phyloP scores from a whole-genome alignment of 805 yeast species.

The Wickerhamiella domercqiae region DNA sequence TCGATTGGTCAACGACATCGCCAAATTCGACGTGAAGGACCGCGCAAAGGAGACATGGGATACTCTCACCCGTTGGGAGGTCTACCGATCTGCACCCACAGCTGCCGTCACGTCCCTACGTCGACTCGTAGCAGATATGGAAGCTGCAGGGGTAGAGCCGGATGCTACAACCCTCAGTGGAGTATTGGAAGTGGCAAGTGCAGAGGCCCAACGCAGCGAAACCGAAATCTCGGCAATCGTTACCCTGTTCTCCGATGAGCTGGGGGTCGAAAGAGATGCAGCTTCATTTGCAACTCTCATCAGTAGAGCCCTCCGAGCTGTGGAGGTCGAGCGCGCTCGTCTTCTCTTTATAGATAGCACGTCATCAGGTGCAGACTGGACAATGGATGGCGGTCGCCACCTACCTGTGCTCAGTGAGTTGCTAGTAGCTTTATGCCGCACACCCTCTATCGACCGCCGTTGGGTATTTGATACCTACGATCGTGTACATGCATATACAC shows the following conservation, averaged over 20 bases:
- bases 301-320: conserved; percentile 20
- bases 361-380: conserved; percentile 32
- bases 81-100: conserved; percentile 12
- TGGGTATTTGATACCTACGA: conserved; percentile 26
- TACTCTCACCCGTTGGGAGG: conserved; percentile 23
- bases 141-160: conserved; percentile 11
- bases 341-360: conserved; percentile 25
- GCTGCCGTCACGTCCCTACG: conserved; percentile 9
- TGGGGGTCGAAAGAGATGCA: conserved; percentile 25
- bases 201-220: conserved; percentile 17
- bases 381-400: conserved; percentile 20
- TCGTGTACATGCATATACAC: conserved; percentile 29
- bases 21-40: conserved; percentile 6
- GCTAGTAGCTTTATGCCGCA: conserved; percentile 19
- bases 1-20: conserved; percentile 2
- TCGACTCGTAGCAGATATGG: conserved; percentile 12
- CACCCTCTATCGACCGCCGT: conserved; percentile 19
- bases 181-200: conserved; percentile 18
- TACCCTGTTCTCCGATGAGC: conserved; percentile 22
- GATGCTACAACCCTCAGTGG: conserved; percentile 19
- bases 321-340: conserved; percentile 23
- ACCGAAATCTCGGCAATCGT: conserved; percentile 16
- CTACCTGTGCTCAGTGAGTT: conserved; percentile 19
- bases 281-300: conserved; percentile 26
- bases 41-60: conserved; percentile 25